Evolutionary conservation across 148 eudicot genomes (phyloP).

Genomic region (Rhododendron kiyosumense): DNA sequence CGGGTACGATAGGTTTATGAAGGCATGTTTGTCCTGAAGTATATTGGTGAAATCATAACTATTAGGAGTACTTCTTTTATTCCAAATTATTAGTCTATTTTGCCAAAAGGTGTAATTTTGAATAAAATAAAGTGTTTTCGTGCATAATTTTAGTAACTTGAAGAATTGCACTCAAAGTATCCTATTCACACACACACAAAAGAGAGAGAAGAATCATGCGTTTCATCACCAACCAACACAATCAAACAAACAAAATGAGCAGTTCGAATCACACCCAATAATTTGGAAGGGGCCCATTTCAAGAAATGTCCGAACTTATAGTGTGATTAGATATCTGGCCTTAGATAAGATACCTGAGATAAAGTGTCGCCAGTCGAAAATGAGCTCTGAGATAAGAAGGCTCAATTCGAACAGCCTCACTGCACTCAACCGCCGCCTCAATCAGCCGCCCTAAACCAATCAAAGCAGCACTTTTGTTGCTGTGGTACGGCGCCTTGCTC

Average conservation of each 20-base stretch:
- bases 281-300: not conserved
- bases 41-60: no score
- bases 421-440: slow-evolving; percentile 60
- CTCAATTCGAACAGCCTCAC: slow-evolving; percentile 57
- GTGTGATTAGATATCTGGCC: not conserved
- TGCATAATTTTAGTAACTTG: no score
- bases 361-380: slow-evolving; percentile 56
- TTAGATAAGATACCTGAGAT: slow-evolving; percentile 44
- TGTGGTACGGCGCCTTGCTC: slow-evolving; percentile 44
- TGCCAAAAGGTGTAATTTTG: no score
- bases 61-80: no score
- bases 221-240: not conserved
- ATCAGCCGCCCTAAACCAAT: slow-evolving; percentile 54
- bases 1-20: not conserved
- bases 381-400: slow-evolving; percentile 68
- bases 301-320: not conserved
- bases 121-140: no score
- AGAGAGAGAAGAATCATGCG: not conserved
- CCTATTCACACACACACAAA: not conserved
- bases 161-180: not conserved
- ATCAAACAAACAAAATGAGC: not conserved
- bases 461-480: slow-evolving; percentile 67
- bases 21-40: not conserved
- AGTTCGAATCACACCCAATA: not conserved
- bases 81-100: no score